Base-by-base conservation (phyloP, 306 rosid genomes). In the Vigna angularis region DNA sequence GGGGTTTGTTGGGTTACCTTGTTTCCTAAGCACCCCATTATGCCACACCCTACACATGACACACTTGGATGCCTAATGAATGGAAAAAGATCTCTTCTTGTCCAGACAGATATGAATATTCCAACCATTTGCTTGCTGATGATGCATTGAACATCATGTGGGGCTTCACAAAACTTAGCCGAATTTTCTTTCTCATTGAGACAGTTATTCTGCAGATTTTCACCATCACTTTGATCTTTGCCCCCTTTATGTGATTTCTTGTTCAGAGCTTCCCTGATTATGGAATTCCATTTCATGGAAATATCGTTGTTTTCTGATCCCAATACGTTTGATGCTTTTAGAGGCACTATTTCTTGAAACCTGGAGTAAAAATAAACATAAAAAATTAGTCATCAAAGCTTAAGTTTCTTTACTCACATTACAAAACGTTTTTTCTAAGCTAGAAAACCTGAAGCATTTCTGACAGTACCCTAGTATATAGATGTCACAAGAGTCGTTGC, bases 111-210 rank as follows among this genome's bases (percentile, higher is more conserved):
- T 34, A 92, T 86, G 78, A 90, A 75, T 52, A 94, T 89, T 51
- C 98, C 98, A 77, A 94, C 98, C 98, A 94, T 94, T 79, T 94
- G 97, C 75, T 90, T 94, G 80, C 98, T 89, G 73, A 88, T 78
- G 18, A 94, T 86, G 78, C 97, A 92, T 67, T 90, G 77, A 61
- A 87, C 89, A 8, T 86, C 89, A 2, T 83, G 83, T 62, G 83
- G 26, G 18, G 55, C 80, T 72, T 52, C 76, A 62, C 30, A 10
- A 40, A 18, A 66, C 66, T 61, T 51, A 8, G 20, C 59, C 65
- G 51, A 28, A 72, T 40, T 38, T 32, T 11, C 74, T 38, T 13
- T 20, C 11, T 69, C 48, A 44, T 72, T 53, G 1, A 20, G 61
- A 66, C 64, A 17, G 51, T 44, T 47, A 52, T 63, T 74, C 50